Base-by-base conservation (phyloP, 179 eudicot species). In the Dionaea muscipula region DNA sequence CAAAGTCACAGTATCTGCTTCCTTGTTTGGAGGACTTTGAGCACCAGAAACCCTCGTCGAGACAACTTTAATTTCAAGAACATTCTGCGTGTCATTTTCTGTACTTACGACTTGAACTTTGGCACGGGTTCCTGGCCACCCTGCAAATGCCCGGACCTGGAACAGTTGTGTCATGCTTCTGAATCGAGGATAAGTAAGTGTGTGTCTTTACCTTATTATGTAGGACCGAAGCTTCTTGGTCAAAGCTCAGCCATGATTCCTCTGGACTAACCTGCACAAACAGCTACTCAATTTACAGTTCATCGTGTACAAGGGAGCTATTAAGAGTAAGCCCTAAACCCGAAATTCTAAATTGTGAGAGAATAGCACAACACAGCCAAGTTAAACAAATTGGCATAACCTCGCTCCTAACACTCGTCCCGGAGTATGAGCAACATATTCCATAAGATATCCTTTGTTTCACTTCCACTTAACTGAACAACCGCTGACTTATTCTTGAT, bases 111-210 rank as follows among this genome's bases (percentile, higher is more conserved):
- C 68, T 56, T 53, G 81, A 68, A 86, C 74, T 70, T 64, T 81
- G 26, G 85, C 83, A 64, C 94, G 85, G 59, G 97, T 90, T 40
- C 97, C 97, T 7, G 97, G 97, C 97, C 97, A 90, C 19, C 97
- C 94, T 75, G 95, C 78, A 75, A 90, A 84, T 61, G 95, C 95
- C 72, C 95, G 90, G 45, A 90, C 97, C 95, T 90, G 76, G 38
- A 72, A 75, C 75, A 59, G 59, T 62, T 63, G 62, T 75, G 82
- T 75, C 68, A 71, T 56, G 41, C 37, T 41, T 50, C 21, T 15
- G 19, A 50, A 45, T 26, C 55, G 38, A 14, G 47, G 55, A 20
- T 62, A 19, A 55, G 6, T 35, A 58, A 39, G 61, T 53, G 38
- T 2, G 27, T 12, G 12, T 60, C 37, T 44, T 47, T 72, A 90